Conservation (phyloP, 2,329 filamentous ascomycete genomes). For the Neodidymelliopsis sp. region DNA sequence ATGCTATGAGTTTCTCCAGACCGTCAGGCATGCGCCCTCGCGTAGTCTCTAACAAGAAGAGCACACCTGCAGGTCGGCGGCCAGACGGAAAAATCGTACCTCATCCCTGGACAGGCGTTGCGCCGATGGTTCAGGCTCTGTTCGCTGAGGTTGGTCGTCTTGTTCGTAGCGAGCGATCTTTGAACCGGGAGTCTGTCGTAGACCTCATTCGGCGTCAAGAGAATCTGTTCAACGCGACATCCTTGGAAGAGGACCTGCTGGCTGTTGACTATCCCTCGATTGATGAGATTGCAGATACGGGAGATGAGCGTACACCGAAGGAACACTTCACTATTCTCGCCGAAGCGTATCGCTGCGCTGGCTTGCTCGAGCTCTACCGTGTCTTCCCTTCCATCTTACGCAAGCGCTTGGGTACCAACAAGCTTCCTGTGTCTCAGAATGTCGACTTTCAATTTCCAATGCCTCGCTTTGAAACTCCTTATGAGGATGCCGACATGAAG, state of each 20-base stretch:
- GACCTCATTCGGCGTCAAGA: conserved; percentile 43
- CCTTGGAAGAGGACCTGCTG: conserved; percentile 59
- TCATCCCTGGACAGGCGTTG: conserved; percentile 60
- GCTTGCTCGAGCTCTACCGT: conserved; percentile 63
- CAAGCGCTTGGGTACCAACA: conserved; percentile 50
- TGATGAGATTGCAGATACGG: conserved; percentile 59
- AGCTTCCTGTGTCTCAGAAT: conserved; percentile 29
- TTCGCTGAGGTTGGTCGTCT: conserved; percentile 57
- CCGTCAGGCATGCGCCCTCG: conserved; percentile 35
- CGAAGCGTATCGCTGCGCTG: conserved; percentile 61
- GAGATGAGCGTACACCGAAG: conserved; percentile 61
- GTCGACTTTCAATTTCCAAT: conserved; percentile 43
- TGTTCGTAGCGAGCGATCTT: conserved; percentile 49
- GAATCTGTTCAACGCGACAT: conserved; percentile 48
- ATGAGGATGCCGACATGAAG: conserved; percentile 44
- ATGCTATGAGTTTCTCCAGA: conserved; percentile 45
- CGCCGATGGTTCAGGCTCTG: conserved; percentile 53
- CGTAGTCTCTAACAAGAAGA: conserved; percentile 28
- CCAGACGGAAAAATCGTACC: conserved; percentile 50
- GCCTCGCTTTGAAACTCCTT: conserved; percentile 43
- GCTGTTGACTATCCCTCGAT: conserved; percentile 56
- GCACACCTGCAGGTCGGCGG: conserved; percentile 32
- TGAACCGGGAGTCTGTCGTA: conserved; percentile 36
- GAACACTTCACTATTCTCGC: conserved; percentile 62
- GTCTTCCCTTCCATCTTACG: conserved; percentile 61